Evolutionary conservation across 108 stramenopile genomes (phyloP), one percentile per base, ranked within the genome.

Genomic region (Discostella stelligeroides): DNA sequence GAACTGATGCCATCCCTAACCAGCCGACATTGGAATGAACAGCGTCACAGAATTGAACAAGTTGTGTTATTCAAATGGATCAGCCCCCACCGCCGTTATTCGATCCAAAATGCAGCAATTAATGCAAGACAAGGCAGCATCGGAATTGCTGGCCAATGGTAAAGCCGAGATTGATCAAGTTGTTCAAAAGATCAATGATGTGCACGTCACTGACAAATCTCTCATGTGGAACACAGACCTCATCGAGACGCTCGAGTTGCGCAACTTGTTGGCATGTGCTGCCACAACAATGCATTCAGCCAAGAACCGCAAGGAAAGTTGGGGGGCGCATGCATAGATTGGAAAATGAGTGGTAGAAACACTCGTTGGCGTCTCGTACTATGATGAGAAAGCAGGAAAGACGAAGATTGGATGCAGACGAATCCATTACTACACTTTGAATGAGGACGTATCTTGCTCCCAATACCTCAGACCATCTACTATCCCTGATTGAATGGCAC

Each of bases 181-280:
- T 14, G 96, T 97, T 7, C 23, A 88, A 42, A 82, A 83, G 45
- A 98, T 98, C 79, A 61, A 84, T 25, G 92, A 99, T 67, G 83
- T 98, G 10, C 77, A 85, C 28, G 95, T 97, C 42, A 91, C 88
- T 1, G 98, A 98, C 76, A 92, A 96, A 43, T 95, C 94, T 38
- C 85, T 99, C 29, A 86, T 98, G 63, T 99, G 99, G 99, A 99
- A 99, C 80, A 98, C 98, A 6, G 98, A 99, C 82, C 82, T 99
- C 49, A 91, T 99, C 27, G 99, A 99, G 81, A 95, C 97, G 13
- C 72, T 98, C 41, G 97, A 97, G 79, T 78, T 97, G 28, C 85
- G 88, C 30, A 98, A 97, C 79, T 77, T 97, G 7, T 63, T 99
- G 14, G 85, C 85, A 12, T 96, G 97, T 70, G 98, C 99, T 37